Percentiles rank a stretch among this genome's conserved stretches.
Conservation (phyloP, 129 eudicot genomes). For the Tanacetum coccineum region DNA sequence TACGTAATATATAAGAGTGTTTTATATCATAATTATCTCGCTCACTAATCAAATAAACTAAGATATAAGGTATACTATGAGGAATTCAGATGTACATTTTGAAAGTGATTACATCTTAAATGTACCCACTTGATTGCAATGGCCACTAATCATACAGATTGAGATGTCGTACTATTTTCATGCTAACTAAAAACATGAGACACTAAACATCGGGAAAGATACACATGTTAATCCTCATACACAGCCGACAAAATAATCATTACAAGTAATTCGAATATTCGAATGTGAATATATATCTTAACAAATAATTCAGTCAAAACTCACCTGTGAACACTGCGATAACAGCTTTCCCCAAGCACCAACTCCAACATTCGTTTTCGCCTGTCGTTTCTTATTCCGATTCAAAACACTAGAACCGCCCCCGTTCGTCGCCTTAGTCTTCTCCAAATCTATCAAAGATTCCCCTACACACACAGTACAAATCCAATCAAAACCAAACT, state of each 20-base stretch:
- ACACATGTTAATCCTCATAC: too few relatives aligned
- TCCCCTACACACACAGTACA: slow-evolving; percentile 26
- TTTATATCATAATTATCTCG: too few relatives aligned
- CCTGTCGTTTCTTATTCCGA: slow-evolving; percentile 48
- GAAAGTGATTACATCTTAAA: too few relatives aligned
- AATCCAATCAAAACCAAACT: not conserved
- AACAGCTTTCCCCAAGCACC: slow-evolving; percentile 87
- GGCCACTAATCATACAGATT: too few relatives aligned
- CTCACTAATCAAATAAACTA: too few relatives aligned
- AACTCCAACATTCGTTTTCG: slow-evolving; percentile 49
- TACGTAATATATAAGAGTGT: too few relatives aligned
- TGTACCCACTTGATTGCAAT: too few relatives aligned
- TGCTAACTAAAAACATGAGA: too few relatives aligned
- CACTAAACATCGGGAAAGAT: too few relatives aligned
- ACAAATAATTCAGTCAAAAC: not conserved
- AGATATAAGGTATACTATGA: too few relatives aligned
- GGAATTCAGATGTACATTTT: not conserved
- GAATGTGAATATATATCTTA: not conserved
- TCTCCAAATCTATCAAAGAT: slow-evolving; percentile 48
- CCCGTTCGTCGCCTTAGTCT: slow-evolving; percentile 31
- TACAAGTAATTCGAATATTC: too few relatives aligned
- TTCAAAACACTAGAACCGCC: slow-evolving; percentile 35
- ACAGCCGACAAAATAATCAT: too few relatives aligned
- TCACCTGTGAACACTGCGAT: slow-evolving; percentile 78
- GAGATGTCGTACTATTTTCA: not conserved